phyloP scores from a whole-genome alignment of 306 rosid genomes.

The Crotalaria pallida region DNA sequence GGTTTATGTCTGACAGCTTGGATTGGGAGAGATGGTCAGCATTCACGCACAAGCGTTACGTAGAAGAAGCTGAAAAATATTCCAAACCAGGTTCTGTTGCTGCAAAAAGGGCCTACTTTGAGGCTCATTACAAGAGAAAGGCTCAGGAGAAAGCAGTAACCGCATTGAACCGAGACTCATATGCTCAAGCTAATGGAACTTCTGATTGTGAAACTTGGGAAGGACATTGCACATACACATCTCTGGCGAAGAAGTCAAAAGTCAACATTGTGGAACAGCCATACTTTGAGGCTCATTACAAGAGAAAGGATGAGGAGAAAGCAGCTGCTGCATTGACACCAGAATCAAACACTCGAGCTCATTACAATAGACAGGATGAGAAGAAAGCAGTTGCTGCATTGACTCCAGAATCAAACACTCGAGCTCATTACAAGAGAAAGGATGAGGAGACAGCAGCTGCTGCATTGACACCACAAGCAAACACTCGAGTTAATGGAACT shows the following conservation, averaged over 20 bases:
- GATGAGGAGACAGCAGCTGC: no score
- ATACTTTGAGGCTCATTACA: no score
- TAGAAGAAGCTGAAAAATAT: conserved; percentile 74
- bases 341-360: no score
- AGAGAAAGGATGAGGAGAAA: no score
- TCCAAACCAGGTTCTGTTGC: conserved; percentile 95
- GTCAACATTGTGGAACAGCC: conserved; percentile 22
- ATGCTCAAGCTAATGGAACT: conserved; percentile 11
- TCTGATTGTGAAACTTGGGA: conserved; percentile 23
- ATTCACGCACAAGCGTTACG: conserved; percentile 73
- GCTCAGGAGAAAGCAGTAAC: conserved; percentile 72
- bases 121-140: conserved; percentile 83
- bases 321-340: no score
- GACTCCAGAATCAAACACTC: no score
- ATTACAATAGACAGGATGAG: no score
- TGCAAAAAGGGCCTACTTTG: conserved; percentile 80
- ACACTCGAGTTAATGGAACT: no score
- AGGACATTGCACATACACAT: not conserved
- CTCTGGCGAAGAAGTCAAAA: not conserved
- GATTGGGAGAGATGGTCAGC: conserved; percentile 90
- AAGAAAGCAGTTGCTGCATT: no score
- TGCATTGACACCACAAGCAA: no score
- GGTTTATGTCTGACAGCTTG: conserved; percentile 64
- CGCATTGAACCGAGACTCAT: conserved; percentile 39
- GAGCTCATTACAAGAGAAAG: no score